A percentile compares a stretch with the other conserved stretches of the same genome.
phyloP scores from a whole-genome alignment of 352 stramenopile species.

The Globisporangium paroecandrum region DNA sequence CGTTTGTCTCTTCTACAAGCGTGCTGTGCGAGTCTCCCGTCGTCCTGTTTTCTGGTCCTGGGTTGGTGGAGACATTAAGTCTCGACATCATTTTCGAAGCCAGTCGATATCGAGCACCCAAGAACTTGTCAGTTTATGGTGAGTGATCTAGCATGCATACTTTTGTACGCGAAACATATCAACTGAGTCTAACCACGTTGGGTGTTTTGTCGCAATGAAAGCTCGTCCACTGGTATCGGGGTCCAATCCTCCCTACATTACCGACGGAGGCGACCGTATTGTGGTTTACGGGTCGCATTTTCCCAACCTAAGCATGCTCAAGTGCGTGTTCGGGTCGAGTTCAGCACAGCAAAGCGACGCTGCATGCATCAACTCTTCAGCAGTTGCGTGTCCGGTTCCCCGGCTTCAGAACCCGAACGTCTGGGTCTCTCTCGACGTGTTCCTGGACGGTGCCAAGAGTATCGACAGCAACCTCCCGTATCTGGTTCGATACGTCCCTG shows the following conservation, averaged over 20 bases:
- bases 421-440: slow-evolving; percentile 33
- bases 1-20: slow-evolving; percentile 22
- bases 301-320: slow-evolving; percentile 26
- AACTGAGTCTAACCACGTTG: slow-evolving; percentile 1
- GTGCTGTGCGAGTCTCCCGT: slow-evolving; percentile 32
- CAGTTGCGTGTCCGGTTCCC: slow-evolving; percentile 28
- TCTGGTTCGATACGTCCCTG: slow-evolving; percentile 29
- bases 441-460: slow-evolving; percentile 13
- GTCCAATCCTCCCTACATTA: slow-evolving; percentile 28
- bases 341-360: slow-evolving; percentile 8
- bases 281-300: slow-evolving; percentile 28
- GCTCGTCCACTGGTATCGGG: slow-evolving; percentile 23
- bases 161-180: neutral
- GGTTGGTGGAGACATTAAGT: slow-evolving; percentile 9
- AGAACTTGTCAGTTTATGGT: slow-evolving; percentile 11
- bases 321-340: slow-evolving; percentile 30
- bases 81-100: slow-evolving; percentile 31
- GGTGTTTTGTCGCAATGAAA: slow-evolving; percentile 12
- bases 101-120: slow-evolving; percentile 5
- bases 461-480: slow-evolving; percentile 11
- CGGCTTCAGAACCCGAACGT: slow-evolving; percentile 17
- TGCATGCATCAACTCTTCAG: slow-evolving; percentile 25
- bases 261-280: slow-evolving; percentile 23
- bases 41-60: slow-evolving; percentile 1
- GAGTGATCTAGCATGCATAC: neutral